These are phyloP conservation scores for Colletotrichum higginsianum DNA, from an alignment of 2,329 filamentous ascomycete species.

Conservation along the genomic window DNA sequence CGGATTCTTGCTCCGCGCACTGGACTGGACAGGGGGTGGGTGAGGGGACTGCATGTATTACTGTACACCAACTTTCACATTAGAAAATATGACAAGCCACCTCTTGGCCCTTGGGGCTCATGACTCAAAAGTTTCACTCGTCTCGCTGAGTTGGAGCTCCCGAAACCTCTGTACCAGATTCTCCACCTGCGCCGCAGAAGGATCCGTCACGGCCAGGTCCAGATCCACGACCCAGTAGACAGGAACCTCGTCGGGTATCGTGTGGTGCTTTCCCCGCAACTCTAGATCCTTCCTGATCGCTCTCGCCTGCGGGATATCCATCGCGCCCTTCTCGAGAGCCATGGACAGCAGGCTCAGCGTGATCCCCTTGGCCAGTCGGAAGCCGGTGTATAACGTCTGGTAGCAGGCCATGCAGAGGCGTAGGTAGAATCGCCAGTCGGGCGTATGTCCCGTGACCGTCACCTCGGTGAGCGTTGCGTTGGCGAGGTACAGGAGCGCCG, in stretches of 20 bases:
- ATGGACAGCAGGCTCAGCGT: slow-evolving; percentile 54
- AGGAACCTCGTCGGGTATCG: slow-evolving; percentile 47
- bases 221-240: slow-evolving; percentile 55
- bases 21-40: not conserved
- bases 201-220: slow-evolving; percentile 53
- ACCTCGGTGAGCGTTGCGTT: slow-evolving; percentile 53
- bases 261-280: slow-evolving; percentile 44
- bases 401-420: slow-evolving; percentile 57
- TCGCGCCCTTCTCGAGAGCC: slow-evolving; percentile 51
- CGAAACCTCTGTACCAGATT: slow-evolving; percentile 47
- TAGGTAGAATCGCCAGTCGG: slow-evolving; percentile 53
- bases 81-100: not conserved
- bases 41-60: not conserved
- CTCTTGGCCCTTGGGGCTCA: not conserved
- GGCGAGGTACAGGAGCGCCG: slow-evolving; percentile 55
- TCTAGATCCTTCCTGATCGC: slow-evolving; percentile 50
- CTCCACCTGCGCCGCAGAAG: slow-evolving; percentile 52
- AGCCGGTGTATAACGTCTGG: slow-evolving; percentile 52
- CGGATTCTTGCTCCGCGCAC: no score
- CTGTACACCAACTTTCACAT: not conserved
- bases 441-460: slow-evolving; percentile 33
- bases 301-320: slow-evolving; percentile 49
- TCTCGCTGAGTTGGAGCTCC: not conserved
- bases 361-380: slow-evolving; percentile 53
- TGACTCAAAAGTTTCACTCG: no score